Conservation (phyloP, 805 yeast genomes). For the Cyberlindnera xishuangbannaensis region DNA sequence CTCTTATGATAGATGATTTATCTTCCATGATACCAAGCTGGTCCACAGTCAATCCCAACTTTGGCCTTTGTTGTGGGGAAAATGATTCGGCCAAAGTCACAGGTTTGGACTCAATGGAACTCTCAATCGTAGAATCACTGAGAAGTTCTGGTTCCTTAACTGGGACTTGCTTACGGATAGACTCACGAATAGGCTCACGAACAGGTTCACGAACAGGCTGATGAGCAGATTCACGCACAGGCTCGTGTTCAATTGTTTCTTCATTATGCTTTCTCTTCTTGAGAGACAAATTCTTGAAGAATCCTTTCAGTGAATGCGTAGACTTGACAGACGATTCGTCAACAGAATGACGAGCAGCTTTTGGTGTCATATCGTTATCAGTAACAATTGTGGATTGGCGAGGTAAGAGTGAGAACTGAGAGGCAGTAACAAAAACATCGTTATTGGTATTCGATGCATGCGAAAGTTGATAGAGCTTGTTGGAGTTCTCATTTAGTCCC, state of each 20-base stretch:
- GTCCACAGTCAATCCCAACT: constrained; percentile 45
- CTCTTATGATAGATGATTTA: constrained; percentile 52
- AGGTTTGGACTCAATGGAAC: constrained; percentile 8
- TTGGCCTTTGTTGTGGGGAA: constrained; percentile 13
- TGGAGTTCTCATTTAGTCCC: constrained; percentile 5
- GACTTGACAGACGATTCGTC: constrained; percentile 14
- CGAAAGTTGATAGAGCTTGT: constrained; percentile 17
- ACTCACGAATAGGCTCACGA: no score
- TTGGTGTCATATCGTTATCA: constrained; percentile 8
- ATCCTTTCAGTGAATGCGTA: constrained; percentile 20
- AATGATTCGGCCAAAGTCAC: constrained; percentile 15
- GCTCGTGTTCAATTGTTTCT: constrained; percentile 15
- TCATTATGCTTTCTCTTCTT: constrained; percentile 14
- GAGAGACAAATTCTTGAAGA: constrained; percentile 20
- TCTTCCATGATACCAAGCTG: constrained; percentile 59
- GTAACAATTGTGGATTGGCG: constrained; percentile 4
- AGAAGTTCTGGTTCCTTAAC: constrained; percentile 6
- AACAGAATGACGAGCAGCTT: constrained; percentile 3
- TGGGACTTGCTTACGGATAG: constrained; percentile 11
- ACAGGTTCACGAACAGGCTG: no score
- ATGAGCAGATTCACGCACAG: no score
- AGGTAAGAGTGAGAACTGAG: constrained; percentile 28
- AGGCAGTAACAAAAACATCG: constrained; percentile 35
- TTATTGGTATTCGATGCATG: constrained; percentile 16
- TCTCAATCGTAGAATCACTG: constrained; percentile 7